Base-by-base conservation (phyloP, 2,329 filamentous ascomycete genomes). In the Trichophyton simii region DNA sequence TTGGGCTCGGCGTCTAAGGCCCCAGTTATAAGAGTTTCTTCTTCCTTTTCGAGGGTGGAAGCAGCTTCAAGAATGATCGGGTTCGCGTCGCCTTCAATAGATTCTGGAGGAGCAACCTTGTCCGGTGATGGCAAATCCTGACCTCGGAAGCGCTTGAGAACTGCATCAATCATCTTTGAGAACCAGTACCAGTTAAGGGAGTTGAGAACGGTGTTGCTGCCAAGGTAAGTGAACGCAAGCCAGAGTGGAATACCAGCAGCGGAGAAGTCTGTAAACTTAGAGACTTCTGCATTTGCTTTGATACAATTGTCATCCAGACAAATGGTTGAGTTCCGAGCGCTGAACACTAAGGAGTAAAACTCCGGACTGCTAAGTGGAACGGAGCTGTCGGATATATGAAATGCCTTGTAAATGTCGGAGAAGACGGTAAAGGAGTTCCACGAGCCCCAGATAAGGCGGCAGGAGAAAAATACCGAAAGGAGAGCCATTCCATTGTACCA, bases 111-210 rank as follows among this genome's bases (percentile, higher is more conserved):
- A 22, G 66, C 66, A 59, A 66, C 63, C 28, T 67, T 64, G 42
- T 67, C 65, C 48, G 67, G 64, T 36, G 62, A 59, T 46, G 66
- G 63, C 8, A 66, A 62, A 3, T 69, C 65, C 11, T 72, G 71
- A 18, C 66, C 66, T 18, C 81, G 78, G 70, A 87, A 87, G 55
- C 84, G 76, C 70, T 83, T 85, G 65, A 82, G 74, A 25, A 87
- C 81, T 8, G 84, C 83, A 67, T 82, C 79, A 57, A 87, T 82
- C 84, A 87, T 87, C 75, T 85, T 85, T 63, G 77, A 77, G 69
- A 86, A 86, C 84, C 84, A 87, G 73, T 80, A 85, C 70, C 82
- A 81, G 68, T 87, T 87, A 61, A 87, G 70, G 25, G 77, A 75
- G 68, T 86, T 86, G 59, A 87, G 77, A n/a, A 79, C 76, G 34